Base-by-base conservation (phyloP, 371 early-diverging fungal genomes). In the Dentiscutata heterogama region DNA sequence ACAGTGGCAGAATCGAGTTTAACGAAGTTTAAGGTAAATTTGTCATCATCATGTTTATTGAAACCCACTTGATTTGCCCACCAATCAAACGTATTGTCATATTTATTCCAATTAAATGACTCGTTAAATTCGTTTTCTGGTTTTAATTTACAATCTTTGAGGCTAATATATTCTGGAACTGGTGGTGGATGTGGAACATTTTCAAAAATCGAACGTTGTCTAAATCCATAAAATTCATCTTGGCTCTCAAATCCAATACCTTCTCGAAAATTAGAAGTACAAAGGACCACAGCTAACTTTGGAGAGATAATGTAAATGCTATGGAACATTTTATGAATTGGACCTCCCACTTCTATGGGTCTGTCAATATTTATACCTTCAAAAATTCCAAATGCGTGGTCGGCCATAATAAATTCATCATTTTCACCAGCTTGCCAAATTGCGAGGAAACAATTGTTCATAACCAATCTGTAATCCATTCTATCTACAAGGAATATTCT, bases 381-480 rank as follows among this genome's bases (percentile, higher is more conserved):
- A 35, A 77, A 77, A 20, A 63, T 61, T 58, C 77, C 77, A 63
- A 77, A 77, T 39, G 56, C 35, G 42, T 77, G 35, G 25, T 35
- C 61, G 46, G 77, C 61, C 22, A 77, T 63, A 7, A 77, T 61
- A 63, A 77, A 77, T 27, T 77, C 77, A 27, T 77, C 77, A 77
- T 77, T 77, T 42, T 77, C 77, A 18, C 77, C 77, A 31, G 77
- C 77, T 63, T 77, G 63, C 77, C 77, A 77, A 63, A 77, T 77
- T 61, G 53, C 63, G 46, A 77, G 64, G 61, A 77, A 77, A 77
- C 42, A 29, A 50, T 77, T 63, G 31, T n/a, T 46, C 77, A 61
- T 61, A 35, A n/a, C 25, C 8, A 16, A 39, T 27, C n/a, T 58
- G 64, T 61, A 77, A 63, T 77, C 77, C 20, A 16, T 11, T 22